phyloP scores from a whole-genome alignment of 306 rosid species.

The Inga oerstediana region DNA sequence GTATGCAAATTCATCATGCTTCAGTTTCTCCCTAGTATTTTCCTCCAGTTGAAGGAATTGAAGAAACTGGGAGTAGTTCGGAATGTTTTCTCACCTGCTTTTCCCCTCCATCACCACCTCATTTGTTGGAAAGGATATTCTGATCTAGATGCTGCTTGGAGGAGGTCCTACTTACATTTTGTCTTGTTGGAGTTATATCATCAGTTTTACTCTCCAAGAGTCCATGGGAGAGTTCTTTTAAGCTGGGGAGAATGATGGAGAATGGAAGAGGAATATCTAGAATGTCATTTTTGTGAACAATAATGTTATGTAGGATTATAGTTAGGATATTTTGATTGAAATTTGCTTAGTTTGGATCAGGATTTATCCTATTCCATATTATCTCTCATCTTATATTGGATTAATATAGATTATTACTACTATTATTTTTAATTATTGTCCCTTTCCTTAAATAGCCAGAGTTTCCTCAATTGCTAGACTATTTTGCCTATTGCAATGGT shows the following conservation, averaged over 20 bases:
- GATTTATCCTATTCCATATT: neutral
- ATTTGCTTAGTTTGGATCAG: neutral
- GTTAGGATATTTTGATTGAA: no score
- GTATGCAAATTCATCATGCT: constrained; percentile 36
- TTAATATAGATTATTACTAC: no score
- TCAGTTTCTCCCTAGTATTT: neutral
- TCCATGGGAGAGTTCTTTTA: neutral
- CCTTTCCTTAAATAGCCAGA: no score
- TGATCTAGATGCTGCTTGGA: neutral
- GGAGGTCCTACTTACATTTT: neutral
- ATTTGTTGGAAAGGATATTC: neutral
- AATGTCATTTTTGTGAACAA: neutral
- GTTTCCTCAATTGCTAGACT: no score
- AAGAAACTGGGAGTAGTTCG: no score
- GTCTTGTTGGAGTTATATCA: neutral
- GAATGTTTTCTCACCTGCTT: neutral
- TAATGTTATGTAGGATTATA: neutral
- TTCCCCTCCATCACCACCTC: neutral
- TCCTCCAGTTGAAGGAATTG: neutral
- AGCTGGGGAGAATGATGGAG: neutral
- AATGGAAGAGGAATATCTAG: neutral
- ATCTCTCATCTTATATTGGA: neutral
- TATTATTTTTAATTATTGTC: no score
- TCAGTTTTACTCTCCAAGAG: neutral
- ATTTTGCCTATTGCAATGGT: neutral